These are phyloP conservation scores for Knufia petricola DNA, from an alignment of 2,329 filamentous ascomycete genomes.

Conservation along the genomic window DNA sequence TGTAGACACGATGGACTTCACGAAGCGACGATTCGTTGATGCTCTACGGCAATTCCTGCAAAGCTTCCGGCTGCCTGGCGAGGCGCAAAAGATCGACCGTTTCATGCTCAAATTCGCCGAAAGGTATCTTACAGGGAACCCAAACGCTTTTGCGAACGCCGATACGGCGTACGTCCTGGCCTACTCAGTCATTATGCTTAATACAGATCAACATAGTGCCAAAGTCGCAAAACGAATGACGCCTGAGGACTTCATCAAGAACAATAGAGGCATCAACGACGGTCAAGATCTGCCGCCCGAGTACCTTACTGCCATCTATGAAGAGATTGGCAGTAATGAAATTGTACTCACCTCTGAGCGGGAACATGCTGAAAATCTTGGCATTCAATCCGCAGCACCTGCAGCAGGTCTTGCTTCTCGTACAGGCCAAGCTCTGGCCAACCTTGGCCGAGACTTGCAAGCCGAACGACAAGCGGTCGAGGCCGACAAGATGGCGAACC, in stretches of 20 bases:
- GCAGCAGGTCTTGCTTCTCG: conserved; percentile 65
- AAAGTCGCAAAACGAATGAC: conserved; percentile 80
- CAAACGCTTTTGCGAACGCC: conserved; percentile 94
- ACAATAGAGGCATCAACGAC: conserved; percentile 97
- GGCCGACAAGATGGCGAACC: conserved; percentile 83
- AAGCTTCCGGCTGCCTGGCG: conserved; percentile 86
- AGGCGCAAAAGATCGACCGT: conserved; percentile 97
- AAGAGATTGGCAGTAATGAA: conserved; percentile 84
- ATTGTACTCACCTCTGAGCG: conserved; percentile 91
- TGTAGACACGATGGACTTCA: conserved; percentile 90
- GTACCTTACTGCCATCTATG: conserved; percentile 79
- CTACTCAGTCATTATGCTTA: conserved; percentile 94
- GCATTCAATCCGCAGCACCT: conserved; percentile 48
- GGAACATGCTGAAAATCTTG: conserved; percentile 74
- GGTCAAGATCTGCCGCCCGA: conserved; percentile 87
- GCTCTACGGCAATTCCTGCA: conserved; percentile 85
- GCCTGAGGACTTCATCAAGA: conserved; percentile 96
- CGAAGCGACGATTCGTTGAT: conserved; percentile 84
- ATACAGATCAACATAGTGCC: conserved; percentile 86
- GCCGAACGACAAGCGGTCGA: conserved; percentile 89
- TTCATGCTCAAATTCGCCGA: conserved; percentile 99
- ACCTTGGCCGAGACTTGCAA: conserved; percentile 82
- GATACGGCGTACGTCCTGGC: conserved; percentile 94
- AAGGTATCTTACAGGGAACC: conserved; percentile 87
- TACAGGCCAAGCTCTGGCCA: conserved; percentile 80